Evolutionary conservation across 768 basidiomycete species (phyloP), one percentile per base, ranked within the genome.

Genomic region (Panaeolus papilionaceus): DNA sequence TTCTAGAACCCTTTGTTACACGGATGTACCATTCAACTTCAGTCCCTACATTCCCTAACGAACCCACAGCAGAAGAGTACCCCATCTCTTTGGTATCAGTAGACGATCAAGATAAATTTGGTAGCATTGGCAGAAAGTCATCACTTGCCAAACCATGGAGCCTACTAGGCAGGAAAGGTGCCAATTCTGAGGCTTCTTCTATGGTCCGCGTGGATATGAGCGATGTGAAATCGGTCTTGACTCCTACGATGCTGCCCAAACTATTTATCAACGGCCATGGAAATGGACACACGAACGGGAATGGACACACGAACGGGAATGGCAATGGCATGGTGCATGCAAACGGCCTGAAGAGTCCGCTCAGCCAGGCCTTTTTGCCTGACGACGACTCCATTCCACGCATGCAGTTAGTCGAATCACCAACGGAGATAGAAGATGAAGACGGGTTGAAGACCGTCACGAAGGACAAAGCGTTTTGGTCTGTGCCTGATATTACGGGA

Each of bases 161-260:
- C 67, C 69, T 81, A 54, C 74, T 80, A 37, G 82, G 75, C 7
- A 74, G 80, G 51, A 82, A 82, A 69, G 80, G 78, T 7, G 71
- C 78, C 14, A 75, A 74, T 33, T 82, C 81, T 0, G 79, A 81
- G 63, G 75, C 76, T 10, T 82, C 81, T 0, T 81, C 81, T 0
- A 70, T 81, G 37, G 64, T 80, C 9, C 73, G 71, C 39, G 73
- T 76, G 58, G 73, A 78, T 20, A 63, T 64, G 9, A 63, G 63
- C 44, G 72, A 76, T 62, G 73, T 76, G 23, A 64, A 71, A 20
- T 73, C 74, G 26, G 69, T 77, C n/a, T 71, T 81, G 54, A 81
- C 78, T 67, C 79, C 80, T n/a, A 76, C 74, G 38, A 69, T 80
- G 44, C 73, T 81, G n/a, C 80, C 82, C 12, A 77, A 72, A 1